A percentile compares a stretch with the other conserved stretches of the same genome.
These are phyloP conservation scores for Serendipita sp. DNA, from an alignment of 768 basidiomycete species.

Conservation along the genomic window DNA sequence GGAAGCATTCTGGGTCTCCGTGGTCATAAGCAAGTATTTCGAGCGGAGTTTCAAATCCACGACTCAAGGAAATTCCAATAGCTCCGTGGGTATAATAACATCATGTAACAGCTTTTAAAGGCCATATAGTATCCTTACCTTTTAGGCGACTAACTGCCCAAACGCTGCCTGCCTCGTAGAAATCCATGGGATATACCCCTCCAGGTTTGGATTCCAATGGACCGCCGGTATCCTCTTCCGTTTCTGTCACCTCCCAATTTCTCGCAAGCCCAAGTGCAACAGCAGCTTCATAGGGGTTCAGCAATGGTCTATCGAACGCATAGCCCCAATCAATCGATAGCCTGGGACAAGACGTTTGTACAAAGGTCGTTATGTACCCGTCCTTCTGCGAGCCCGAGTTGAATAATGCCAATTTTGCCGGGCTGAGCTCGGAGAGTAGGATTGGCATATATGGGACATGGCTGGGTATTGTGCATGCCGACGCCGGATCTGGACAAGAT, in stretches of 20 bases:
- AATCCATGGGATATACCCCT: constrained; percentile 86
- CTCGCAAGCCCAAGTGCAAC: constrained; percentile 56
- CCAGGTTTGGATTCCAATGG: background rate
- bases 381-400: constrained; percentile 16
- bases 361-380: constrained; percentile 69
- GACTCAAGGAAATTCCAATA: too few relatives aligned
- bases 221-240: constrained; percentile 10
- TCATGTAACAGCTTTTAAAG: background rate
- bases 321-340: constrained; percentile 98
- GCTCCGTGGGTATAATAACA: too few relatives aligned
- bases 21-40: background rate
- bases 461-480: background rate
- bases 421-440: constrained; percentile 91
- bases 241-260: constrained; percentile 45
- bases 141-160: constrained; percentile 55
- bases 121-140: constrained; percentile 17
- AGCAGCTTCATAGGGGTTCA: constrained; percentile 86
- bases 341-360: constrained; percentile 93
- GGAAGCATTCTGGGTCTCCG: background rate
- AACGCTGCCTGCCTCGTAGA: constrained; percentile 66
- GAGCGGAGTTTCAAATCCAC: background rate
- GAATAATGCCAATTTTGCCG: constrained; percentile 79
- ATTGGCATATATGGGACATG: constrained; percentile 73
- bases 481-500: background rate
- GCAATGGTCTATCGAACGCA: constrained; percentile 73